phyloP scores from a whole-genome alignment of 331 rosid genomes.

The Saraca asoca region DNA sequence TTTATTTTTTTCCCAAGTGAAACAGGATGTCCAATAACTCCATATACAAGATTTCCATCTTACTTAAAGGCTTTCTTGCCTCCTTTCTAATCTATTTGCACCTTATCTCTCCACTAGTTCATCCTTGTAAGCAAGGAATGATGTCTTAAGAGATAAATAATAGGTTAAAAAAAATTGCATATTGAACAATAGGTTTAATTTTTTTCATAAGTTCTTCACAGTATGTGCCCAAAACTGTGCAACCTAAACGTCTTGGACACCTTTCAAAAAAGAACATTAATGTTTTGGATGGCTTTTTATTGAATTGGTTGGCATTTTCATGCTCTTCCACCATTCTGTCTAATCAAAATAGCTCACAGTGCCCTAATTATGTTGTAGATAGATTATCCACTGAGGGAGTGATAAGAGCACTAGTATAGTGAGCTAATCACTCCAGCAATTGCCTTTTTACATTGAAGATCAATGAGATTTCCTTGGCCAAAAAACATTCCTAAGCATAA shows the following conservation, averaged over 20 bases:
- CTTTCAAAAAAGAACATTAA: constrained; percentile 98
- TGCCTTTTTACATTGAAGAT: constrained; percentile 94
- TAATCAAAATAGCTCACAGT: constrained; percentile 87
- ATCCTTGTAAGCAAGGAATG: constrained; percentile 93
- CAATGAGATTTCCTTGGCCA: constrained; percentile 87
- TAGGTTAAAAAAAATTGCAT: constrained; percentile 93
- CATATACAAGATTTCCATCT: constrained; percentile 64
- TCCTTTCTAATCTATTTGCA: constrained; percentile 73
- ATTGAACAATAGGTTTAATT: constrained; percentile 82
- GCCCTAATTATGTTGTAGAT: constrained; percentile 70
- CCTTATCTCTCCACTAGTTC: constrained; percentile 40
- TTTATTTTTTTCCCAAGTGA: constrained; percentile 60
- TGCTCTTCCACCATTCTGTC: constrained; percentile 72
- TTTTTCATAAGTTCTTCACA: constrained; percentile 82
- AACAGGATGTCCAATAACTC: constrained; percentile 61
- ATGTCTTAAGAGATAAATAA: constrained; percentile 96
- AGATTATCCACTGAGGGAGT: too few relatives aligned
- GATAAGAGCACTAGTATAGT: constrained; percentile 81
- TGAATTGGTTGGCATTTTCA: constrained; percentile 60
- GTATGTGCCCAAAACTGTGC: constrained; percentile 89
- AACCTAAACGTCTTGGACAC: constrained; percentile 94
- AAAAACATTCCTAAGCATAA: constrained; percentile 71
- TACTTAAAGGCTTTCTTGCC: constrained; percentile 72
- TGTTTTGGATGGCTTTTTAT: constrained; percentile 77
- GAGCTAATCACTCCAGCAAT: constrained; percentile 82